Evolutionary conservation across 306 rosid genomes (phyloP).

Genomic region (Psophocarpus tetragonolobus): DNA sequence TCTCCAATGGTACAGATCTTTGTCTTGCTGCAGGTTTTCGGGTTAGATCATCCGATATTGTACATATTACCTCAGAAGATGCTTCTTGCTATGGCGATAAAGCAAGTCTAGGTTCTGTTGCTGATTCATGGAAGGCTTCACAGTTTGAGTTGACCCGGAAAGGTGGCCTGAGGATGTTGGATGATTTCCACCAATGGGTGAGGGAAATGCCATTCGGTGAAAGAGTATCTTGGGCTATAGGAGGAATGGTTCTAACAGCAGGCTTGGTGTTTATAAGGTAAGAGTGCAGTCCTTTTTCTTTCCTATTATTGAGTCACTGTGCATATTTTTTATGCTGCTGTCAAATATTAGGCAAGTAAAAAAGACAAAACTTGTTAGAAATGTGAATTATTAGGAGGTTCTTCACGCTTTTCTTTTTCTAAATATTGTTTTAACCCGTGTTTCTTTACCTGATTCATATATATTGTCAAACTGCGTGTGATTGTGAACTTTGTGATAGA

Average conservation of each 20-base stretch:
- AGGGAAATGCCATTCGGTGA: constrained; percentile 65
- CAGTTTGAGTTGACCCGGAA: constrained; percentile 42
- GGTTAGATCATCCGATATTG: constrained; percentile 50
- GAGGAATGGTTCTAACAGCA: constrained; percentile 93
- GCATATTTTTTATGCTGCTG: not conserved
- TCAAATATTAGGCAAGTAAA: constrained; percentile 4
- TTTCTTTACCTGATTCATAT: not conserved
- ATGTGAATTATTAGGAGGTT: not conserved
- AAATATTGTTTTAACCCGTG: not conserved
- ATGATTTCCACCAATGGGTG: constrained; percentile 63
- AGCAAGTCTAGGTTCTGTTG: constrained; percentile 70
- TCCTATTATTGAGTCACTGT: constrained; percentile 6
- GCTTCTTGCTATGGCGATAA: constrained; percentile 77
- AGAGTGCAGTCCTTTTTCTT: constrained; percentile 27
- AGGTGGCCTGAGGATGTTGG: constrained; percentile 39
- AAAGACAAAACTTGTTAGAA: not conserved
- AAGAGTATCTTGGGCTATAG: constrained; percentile 91
- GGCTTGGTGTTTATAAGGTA: constrained; percentile 80
- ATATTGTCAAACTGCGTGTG: not conserved
- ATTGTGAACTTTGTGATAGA: not conserved
- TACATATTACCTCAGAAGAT: constrained; percentile 38
- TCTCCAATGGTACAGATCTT: constrained; percentile 88
- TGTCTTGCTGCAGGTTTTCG: constrained; percentile 86
- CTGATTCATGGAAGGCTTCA: constrained; percentile 79
- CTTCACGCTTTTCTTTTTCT: not conserved